Percentiles rank a stretch among this genome's conserved stretches.
phyloP scores from a whole-genome alignment of 164 flowering plant genomes.

The Berberis thunbergii region DNA sequence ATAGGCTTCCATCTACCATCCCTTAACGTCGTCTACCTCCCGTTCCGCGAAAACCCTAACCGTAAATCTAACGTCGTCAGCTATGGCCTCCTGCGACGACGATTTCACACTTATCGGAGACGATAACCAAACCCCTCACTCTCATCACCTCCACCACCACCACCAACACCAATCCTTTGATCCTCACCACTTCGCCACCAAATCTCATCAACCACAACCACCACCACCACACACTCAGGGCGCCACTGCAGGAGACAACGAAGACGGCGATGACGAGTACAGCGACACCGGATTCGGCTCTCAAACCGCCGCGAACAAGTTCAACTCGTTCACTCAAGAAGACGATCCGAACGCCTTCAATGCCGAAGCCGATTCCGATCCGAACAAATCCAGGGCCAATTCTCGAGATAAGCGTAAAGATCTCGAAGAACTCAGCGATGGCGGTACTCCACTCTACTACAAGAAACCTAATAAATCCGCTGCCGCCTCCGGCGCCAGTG shows the following conservation, averaged over 20 bases:
- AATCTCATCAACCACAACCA: conserved; percentile 3
- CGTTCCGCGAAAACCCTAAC: conserved; percentile 7
- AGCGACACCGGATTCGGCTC: conserved; percentile 21
- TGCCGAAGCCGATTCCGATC: conserved; percentile 27
- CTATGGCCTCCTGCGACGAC: conserved; percentile 33
- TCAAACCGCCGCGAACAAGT: too few relatives aligned
- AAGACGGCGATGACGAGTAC: conserved; percentile 16
- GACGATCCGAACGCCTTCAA: conserved; percentile 29
- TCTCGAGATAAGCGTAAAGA: conserved; percentile 41
- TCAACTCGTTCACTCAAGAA: conserved; percentile 25
- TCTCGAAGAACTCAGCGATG: conserved; percentile 35
- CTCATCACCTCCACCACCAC: conserved; percentile 5
- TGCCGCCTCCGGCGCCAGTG: neutral
- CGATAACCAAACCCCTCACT: conserved; percentile 1
- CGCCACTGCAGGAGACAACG: conserved; percentile 14
- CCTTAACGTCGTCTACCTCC: conserved; percentile 4
- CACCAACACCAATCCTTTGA: conserved; percentile 9
- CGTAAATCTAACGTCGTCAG: conserved; percentile 14
- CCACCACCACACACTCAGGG: neutral
- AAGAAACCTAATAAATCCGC: conserved; percentile 10
- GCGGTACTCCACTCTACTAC: conserved; percentile 18
- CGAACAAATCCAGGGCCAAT: conserved; percentile 11
- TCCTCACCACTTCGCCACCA: conserved; percentile 1
- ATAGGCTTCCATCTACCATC: too few relatives aligned
- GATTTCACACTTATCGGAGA: conserved; percentile 22